Evolutionary conservation across 2,329 filamentous ascomycete species (phyloP).

Genomic region (Capronia coronata): DNA sequence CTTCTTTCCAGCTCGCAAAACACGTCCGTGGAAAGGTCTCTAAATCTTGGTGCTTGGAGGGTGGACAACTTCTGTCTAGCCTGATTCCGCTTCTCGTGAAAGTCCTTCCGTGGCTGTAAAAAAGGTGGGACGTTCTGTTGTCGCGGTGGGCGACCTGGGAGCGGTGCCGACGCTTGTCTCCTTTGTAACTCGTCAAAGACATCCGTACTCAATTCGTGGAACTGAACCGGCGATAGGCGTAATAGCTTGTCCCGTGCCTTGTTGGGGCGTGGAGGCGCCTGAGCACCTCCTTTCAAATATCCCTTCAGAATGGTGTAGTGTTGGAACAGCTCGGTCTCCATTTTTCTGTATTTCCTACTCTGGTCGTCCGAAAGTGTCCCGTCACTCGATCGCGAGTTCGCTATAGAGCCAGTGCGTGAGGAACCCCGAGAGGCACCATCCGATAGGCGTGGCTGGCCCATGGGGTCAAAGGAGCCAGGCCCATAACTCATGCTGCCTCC

Average conservation of each 20-base stretch:
- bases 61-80: conserved; percentile 93
- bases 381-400: conserved; percentile 64
- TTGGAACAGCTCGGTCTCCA: conserved; percentile 66
- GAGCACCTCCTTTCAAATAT: conserved; percentile 53
- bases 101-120: conserved; percentile 76
- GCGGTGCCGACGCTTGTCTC: conserved; percentile 60
- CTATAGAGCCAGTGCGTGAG: conserved; percentile 83
- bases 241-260: conserved; percentile 91
- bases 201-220: conserved; percentile 95
- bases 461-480: conserved; percentile 18
- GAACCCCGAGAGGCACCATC: conserved; percentile 48
- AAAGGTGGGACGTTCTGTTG: conserved; percentile 55
- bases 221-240: conserved; percentile 82
- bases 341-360: conserved; percentile 51
- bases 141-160: conserved; percentile 35
- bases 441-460: conserved; percentile 40
- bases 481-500: conserved; percentile 17
- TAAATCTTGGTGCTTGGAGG: conserved; percentile 76
- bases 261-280: conserved; percentile 51
- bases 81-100: conserved; percentile 96
- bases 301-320: conserved; percentile 75
- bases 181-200: conserved; percentile 92
- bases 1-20: conserved; percentile 90
- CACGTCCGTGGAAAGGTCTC: conserved; percentile 89
- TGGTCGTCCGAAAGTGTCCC: conserved; percentile 64